Conservation (phyloP, 2,329 filamentous ascomycete genomes). For the Metarhizium anisopliae region DNA sequence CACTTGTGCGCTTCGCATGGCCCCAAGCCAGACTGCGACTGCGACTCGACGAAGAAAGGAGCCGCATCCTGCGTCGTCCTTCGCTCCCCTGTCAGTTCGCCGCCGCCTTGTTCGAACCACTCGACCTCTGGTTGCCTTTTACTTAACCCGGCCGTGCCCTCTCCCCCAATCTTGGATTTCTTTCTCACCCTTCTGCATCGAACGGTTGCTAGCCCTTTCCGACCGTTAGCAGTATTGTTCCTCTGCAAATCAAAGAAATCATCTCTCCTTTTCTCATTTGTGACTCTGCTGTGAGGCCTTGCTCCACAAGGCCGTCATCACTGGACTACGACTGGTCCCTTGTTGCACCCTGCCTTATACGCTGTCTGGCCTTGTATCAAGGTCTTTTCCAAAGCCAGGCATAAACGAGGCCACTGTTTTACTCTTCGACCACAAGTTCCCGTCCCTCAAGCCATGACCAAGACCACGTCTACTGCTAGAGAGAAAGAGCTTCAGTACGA, state of each 20-base stretch:
- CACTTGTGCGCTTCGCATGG: background rate
- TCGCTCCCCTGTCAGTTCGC: background rate
- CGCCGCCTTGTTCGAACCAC: background rate
- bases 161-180: background rate
- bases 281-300: conserved; percentile 1
- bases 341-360: background rate
- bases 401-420: background rate
- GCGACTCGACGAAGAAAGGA: background rate
- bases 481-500: background rate
- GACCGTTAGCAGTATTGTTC: background rate
- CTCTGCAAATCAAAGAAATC: background rate
- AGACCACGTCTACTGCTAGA: background rate
- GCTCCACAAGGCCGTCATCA: background rate
- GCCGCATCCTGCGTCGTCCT: background rate
- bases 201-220: background rate
- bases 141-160: background rate
- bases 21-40: background rate
- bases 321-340: background rate
- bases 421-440: background rate
- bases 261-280: background rate
- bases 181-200: background rate
- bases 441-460: background rate
- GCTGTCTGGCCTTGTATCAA: background rate
- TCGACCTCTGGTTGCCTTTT: background rate
- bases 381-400: background rate